These are phyloP conservation scores for Blastobotrys muscicola DNA, from an alignment of 805 yeast species.

Conservation along the genomic window DNA sequence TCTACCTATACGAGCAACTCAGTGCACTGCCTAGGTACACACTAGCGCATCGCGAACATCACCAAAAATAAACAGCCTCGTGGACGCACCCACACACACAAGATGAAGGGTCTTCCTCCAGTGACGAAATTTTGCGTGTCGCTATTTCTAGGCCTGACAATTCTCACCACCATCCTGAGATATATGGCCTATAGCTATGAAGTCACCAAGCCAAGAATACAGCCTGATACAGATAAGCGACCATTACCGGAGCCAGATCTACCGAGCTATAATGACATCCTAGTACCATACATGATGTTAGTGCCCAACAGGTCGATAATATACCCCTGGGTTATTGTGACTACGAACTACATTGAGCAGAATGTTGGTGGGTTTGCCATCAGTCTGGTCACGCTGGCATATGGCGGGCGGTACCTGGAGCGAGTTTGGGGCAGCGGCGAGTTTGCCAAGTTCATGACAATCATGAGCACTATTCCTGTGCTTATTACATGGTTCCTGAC, in stretches of 20 bases:
- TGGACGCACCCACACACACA: neutral
- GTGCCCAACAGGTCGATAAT: constrained; percentile 11
- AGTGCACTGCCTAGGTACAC: neutral
- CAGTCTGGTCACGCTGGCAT: constrained; percentile 35
- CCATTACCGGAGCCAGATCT: too few relatives aligned
- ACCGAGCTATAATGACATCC: constrained; percentile 4
- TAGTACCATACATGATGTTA: constrained; percentile 12
- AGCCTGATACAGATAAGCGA: too few relatives aligned
- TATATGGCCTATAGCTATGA: constrained; percentile 4
- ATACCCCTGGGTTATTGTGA: constrained; percentile 44
- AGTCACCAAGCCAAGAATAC: neutral
- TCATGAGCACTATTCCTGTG: constrained; percentile 32
- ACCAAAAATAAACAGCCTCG: neutral
- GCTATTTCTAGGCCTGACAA: constrained; percentile 4
- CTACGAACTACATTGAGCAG: constrained; percentile 40
- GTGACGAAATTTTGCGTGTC: constrained; percentile 9
- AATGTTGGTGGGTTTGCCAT: constrained; percentile 31
- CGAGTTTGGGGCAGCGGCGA: constrained; percentile 53
- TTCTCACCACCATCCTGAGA: constrained; percentile 2
- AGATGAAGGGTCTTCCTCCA: constrained; percentile 9
- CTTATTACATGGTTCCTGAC: constrained; percentile 24
- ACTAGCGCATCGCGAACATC: constrained; percentile 1
- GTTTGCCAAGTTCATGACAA: constrained; percentile 38
- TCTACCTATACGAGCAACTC: neutral
- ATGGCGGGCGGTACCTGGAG: constrained; percentile 57